Evolutionary conservation across 108 stramenopile genomes (phyloP), one percentile per base, ranked within the genome.

Genomic region (Cyclotella choctawhatcheeana): DNA sequence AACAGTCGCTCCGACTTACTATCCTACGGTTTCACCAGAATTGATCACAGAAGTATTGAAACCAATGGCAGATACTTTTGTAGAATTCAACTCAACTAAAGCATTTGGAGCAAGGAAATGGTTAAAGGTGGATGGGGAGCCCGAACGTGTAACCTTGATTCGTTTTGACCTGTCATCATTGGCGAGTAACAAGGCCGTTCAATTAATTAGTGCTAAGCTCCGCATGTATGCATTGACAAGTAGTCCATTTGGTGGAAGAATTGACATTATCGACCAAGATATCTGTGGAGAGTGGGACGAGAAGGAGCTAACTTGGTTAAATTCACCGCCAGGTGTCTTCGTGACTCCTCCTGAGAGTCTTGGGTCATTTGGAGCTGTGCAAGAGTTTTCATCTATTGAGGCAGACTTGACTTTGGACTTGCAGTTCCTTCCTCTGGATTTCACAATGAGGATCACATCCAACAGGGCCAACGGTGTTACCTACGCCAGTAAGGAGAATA

Each of bases 61-160:
- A 12, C 63, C 72, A 12, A n/a, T 31, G 2, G 72, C 72, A 0
- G 72, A 73, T 22, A 73, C 72, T n/a, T 73, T 56, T 32, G 27
- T 73, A 3, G 72, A 73, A 33, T 55, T 32, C 22, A 40, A 40
- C 5, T 40, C 51, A 10, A 5, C 30, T 16, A 22, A 56, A 20
- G 14, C 54, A 1, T 52, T 60, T 29, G 72, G 72, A 37, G 18
- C 12, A 22, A 55, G 45, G 10, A 56, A 5, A 14, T 7, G 62
- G 40, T 16, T 64, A 3, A 64, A 44, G 21, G 72, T 73, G 0
- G 72, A 73, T 44, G 72, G 72, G 0, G 14, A 63, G n/a, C 63
- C 63, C 0, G 27, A 64, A 26, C 51, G 54, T 2, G 58, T 73
- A 25, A 64, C 72, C 1, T 45, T 73, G 26, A 8, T 73, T 22